These are phyloP conservation scores for Piromyces sp. DNA, from an alignment of 192 early-diverging fungal species.

Conservation along the genomic window DNA sequence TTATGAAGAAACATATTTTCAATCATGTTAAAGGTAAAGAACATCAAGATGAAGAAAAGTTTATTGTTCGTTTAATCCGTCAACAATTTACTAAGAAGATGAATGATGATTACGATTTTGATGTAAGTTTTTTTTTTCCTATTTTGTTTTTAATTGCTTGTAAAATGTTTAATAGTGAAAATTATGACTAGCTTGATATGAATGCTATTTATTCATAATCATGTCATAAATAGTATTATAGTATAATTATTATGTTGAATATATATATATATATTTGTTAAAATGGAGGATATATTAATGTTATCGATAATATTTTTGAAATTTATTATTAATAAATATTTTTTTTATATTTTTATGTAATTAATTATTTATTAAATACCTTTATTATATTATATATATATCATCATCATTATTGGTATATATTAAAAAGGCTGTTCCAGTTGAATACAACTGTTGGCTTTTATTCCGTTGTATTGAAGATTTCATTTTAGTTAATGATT, in stretches of 20 bases:
- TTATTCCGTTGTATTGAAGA: constrained; percentile 87
- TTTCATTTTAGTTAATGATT: constrained; percentile 83
- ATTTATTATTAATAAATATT: neutral
- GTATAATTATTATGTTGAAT: no score
- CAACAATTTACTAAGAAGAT: constrained; percentile 54
- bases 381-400: neutral
- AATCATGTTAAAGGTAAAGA: constrained; percentile 9
- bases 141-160: constrained; percentile 1
- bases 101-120: constrained; percentile 62
- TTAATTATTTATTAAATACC: no score
- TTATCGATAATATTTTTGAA: neutral
- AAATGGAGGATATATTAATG: no score
- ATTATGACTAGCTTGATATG: no score
- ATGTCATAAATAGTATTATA: no score
- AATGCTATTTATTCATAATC: no score
- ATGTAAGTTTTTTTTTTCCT: constrained; percentile 20
- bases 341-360: no score
- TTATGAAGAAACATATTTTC: constrained; percentile 48
- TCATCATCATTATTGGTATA: neutral
- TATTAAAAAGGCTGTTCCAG: constrained; percentile 36
- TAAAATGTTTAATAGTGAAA: no score
- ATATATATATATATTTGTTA: no score
- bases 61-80: constrained; percentile 29
- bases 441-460: constrained; percentile 94
- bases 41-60: constrained; percentile 25